phyloP scores from a whole-genome alignment of 1,284 basidiomycete genomes.

The Trametes hirsuta region DNA sequence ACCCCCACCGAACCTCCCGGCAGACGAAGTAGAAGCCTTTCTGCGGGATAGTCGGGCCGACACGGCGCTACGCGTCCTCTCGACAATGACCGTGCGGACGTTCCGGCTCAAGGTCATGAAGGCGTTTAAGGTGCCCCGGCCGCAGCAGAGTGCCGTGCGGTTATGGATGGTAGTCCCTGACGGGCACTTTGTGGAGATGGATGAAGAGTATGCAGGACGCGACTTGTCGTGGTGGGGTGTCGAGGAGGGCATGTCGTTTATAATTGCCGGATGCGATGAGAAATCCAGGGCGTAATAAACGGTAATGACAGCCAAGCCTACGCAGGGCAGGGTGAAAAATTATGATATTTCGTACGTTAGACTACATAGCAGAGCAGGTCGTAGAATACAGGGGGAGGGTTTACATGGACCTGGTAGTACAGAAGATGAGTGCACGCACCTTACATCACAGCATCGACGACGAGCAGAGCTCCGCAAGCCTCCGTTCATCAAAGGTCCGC shows the following conservation, averaged over 20 bases:
- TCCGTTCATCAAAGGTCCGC: too few relatives aligned
- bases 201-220: slow-evolving; percentile 46
- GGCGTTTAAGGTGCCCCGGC: slow-evolving; percentile 34
- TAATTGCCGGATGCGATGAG: slow-evolving; percentile 5
- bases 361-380: not conserved
- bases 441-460: not conserved
- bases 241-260: slow-evolving; percentile 46
- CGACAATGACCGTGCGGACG: slow-evolving; percentile 63
- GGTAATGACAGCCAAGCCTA: too few relatives aligned
- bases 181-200: slow-evolving; percentile 48
- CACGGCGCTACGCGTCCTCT: slow-evolving; percentile 54
- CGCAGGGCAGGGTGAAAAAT: not conserved
- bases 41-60: slow-evolving; percentile 4
- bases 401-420: not conserved
- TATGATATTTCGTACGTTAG: not conserved
- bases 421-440: not conserved
- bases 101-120: slow-evolving; percentile 47
- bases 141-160: slow-evolving; percentile 36
- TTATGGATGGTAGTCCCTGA: slow-evolving; percentile 63
- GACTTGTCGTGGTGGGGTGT: slow-evolving; percentile 74
- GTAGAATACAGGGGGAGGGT: not conserved
- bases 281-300: not conserved
- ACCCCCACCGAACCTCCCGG: slow-evolving; percentile 27
- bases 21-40: slow-evolving; percentile 3
- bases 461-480: too few relatives aligned